Evolutionary conservation across 768 basidiomycete genomes (phyloP), one percentile per base, ranked within the genome.

Genomic region (Rhodotorula babjevae): DNA sequence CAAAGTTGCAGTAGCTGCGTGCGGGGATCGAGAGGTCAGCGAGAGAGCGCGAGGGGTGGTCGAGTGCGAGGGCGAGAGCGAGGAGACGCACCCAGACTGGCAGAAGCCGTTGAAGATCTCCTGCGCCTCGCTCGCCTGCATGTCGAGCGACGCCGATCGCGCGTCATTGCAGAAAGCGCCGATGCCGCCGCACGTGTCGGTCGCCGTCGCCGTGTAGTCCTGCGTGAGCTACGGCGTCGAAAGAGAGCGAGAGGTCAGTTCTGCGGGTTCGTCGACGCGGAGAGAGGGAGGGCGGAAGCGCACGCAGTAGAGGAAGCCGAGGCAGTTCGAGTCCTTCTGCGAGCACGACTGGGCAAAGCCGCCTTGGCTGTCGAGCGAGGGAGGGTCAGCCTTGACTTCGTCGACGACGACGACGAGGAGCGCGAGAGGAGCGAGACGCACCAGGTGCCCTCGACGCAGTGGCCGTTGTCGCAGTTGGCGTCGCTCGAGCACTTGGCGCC

Each of bases 391-490:
- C n/a, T n/a, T n/a, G n/a, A n/a, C n/a, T n/a, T n/a, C n/a, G n/a
- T n/a, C n/a, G n/a, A n/a, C n/a, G 53, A 53, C 10, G 29, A 11
- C 18, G 11, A 8, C n/a, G 14, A 12, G 7, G 7, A 3, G 50
- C 15, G 50, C 3, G 18, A 52, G 23, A 27, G 27, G 53, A 36
- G 36, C 4, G 36, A 36, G 21, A 52, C 47, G 49, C 40, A 61
- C 59, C 49, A 67, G 25, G 19, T 18, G 27, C 50, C 67, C 47
- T 42, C 27, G 9, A 19, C n/a, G 36, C 73, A 74, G 62, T 50
- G 10, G 27, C 69, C 73, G 58, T 74, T 69, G 73, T 74, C 68
- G 61, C 67, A 73, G 55, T 68, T 65, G 42, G 33, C 59, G 29
- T 29, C n/a, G n/a, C 53, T 25, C 2, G 59, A 27, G 67, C 72